Conservation (phyloP, 1,139 yeast genomes). For the Pichia kudriavzevii region DNA sequence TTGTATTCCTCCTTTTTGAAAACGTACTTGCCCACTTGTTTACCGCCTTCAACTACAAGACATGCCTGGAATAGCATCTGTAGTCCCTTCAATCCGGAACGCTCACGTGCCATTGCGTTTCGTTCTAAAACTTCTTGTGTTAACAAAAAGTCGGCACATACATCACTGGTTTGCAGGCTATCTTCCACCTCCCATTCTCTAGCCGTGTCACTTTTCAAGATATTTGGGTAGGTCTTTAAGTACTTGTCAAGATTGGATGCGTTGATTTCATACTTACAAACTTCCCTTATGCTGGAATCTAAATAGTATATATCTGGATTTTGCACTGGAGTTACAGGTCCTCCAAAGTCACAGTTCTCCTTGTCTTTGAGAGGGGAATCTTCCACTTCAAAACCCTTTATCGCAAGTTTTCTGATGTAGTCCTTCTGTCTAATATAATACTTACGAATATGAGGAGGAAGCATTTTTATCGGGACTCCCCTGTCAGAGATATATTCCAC, state of each 20-base stretch:
- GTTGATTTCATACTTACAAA: slow-evolving; percentile 23
- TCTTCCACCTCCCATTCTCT: slow-evolving; percentile 29
- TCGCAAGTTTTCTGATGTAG: slow-evolving; percentile 10
- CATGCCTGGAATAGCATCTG: slow-evolving; percentile 33
- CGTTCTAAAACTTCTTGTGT: slow-evolving; percentile 43
- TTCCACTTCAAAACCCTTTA: not conserved
- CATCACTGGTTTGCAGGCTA: slow-evolving; percentile 25
- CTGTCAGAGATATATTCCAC: slow-evolving; percentile 6
- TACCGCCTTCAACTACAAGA: slow-evolving; percentile 29
- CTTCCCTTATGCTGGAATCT: slow-evolving; percentile 19
- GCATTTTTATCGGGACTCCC: not conserved
- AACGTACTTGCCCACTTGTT: slow-evolving; percentile 29
- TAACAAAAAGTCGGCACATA: slow-evolving; percentile 47
- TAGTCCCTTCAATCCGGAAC: slow-evolving; percentile 31
- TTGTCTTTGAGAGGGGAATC: not conserved
- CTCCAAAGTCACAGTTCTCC: not conserved
- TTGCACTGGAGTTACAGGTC: slow-evolving; percentile 12
- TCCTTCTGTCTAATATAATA: slow-evolving; percentile 16
- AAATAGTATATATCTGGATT: slow-evolving; percentile 15
- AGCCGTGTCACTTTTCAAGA: slow-evolving; percentile 14
- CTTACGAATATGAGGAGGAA: slow-evolving; percentile 3
- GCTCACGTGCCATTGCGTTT: slow-evolving; percentile 27
- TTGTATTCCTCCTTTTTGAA: slow-evolving; percentile 29
- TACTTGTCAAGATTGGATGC: slow-evolving; percentile 14
- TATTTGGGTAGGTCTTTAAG: slow-evolving; percentile 11